These are phyloP conservation scores for Glycine soja DNA, from an alignment of 306 rosid genomes.

Conservation along the genomic window DNA sequence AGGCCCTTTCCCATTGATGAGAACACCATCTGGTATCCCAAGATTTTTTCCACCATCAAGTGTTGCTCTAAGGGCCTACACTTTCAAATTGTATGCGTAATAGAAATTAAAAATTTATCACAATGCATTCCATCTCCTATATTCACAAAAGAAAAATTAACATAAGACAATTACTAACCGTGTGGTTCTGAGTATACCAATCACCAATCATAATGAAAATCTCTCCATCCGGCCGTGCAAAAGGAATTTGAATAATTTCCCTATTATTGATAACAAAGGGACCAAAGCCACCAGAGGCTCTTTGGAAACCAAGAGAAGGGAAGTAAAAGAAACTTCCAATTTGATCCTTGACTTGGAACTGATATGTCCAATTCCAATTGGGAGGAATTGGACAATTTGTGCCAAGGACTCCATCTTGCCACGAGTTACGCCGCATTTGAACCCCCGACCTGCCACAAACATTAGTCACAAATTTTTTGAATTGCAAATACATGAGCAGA, in stretches of 20 bases:
- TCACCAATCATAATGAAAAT: slow-evolving; percentile 79
- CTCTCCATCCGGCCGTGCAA: slow-evolving; percentile 76
- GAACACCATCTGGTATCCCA: slow-evolving; percentile 92
- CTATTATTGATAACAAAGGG: slow-evolving; percentile 74
- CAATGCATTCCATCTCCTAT: slow-evolving; percentile 20
- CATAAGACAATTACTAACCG: slow-evolving; percentile 56
- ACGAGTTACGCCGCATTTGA: slow-evolving; percentile 80
- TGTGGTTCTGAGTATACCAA: slow-evolving; percentile 75
- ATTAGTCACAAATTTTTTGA: slow-evolving; percentile 33
- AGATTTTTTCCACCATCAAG: slow-evolving; percentile 78
- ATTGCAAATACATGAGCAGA: background rate
- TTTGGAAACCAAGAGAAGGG: slow-evolving; percentile 82
- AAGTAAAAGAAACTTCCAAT: slow-evolving; percentile 92
- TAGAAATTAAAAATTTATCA: slow-evolving; percentile 15
- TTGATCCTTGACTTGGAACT: slow-evolving; percentile 96
- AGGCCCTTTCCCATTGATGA: slow-evolving; percentile 96
- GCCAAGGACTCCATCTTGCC: slow-evolving; percentile 93
- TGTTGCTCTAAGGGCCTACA: slow-evolving; percentile 66
- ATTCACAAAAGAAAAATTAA: slow-evolving; percentile 14
- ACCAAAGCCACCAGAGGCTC: slow-evolving; percentile 94
- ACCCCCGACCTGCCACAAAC: slow-evolving; percentile 73
- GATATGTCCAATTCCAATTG: slow-evolving; percentile 88
- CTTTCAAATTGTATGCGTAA: background rate
- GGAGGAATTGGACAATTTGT: slow-evolving; percentile 95
- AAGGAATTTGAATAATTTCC: slow-evolving; percentile 65